These are phyloP conservation scores for Lactarius akahatsu DNA, from an alignment of 768 basidiomycete genomes.

Conservation along the genomic window DNA sequence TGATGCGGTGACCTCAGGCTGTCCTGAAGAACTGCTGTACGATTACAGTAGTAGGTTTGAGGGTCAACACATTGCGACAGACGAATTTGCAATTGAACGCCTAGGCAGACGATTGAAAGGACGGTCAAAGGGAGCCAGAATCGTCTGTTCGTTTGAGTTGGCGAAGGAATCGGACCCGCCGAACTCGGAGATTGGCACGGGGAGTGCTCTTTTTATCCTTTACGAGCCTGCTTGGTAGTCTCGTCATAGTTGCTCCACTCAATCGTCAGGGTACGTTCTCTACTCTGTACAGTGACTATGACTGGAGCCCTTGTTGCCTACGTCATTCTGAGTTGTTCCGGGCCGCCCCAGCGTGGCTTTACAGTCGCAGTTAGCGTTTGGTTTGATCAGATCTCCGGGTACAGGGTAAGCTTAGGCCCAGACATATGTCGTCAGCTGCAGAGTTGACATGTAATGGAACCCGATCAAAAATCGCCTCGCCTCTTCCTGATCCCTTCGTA, in stretches of 20 bases:
- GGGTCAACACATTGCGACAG: not conserved
- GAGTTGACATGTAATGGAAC: not conserved
- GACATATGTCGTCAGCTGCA: not conserved
- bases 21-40: slow-evolving; percentile 20
- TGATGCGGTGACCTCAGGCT: slow-evolving; percentile 7
- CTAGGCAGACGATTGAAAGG: not conserved
- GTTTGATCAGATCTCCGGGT: not conserved
- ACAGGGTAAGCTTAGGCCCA: not conserved
- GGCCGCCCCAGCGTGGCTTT: not conserved
- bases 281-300: no score
- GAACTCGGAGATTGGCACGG: not conserved
- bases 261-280: not conserved
- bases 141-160: slow-evolving; percentile 1
- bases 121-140: not conserved
- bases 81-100: slow-evolving; percentile 3
- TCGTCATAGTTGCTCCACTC: slow-evolving; percentile 9
- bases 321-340: slow-evolving; percentile 3
- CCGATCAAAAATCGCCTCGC: not conserved
- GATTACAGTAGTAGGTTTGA: slow-evolving; percentile 1
- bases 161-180: not conserved
- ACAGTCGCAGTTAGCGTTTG: not conserved
- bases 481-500: not conserved
- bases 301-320: not conserved
- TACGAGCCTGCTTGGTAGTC: not conserved
- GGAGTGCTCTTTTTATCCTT: slow-evolving; percentile 1